A percentile compares a stretch with the other conserved stretches of the same genome.
Evolutionary conservation across 2,329 filamentous ascomycete species (phyloP).

Genomic region (Claviceps pazoutovae): DNA sequence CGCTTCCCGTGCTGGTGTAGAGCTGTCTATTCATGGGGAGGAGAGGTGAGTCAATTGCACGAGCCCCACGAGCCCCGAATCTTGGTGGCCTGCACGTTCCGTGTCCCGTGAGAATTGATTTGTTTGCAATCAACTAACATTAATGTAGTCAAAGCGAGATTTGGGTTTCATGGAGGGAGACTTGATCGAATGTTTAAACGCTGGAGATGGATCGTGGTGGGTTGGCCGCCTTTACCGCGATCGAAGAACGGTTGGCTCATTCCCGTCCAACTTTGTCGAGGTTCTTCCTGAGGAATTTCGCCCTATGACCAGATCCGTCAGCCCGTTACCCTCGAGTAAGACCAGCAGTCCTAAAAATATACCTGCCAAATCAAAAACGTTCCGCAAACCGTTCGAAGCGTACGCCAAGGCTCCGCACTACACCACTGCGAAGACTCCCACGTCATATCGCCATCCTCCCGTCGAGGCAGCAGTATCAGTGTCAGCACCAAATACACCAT

Average conservation of each 20-base stretch:
- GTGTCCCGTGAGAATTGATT: not conserved
- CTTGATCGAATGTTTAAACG: conserved; percentile 94
- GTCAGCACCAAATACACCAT: conserved; percentile 10
- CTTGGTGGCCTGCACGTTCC: not conserved
- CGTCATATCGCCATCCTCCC: conserved; percentile 36
- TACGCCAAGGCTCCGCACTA: conserved; percentile 55
- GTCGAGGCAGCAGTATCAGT: conserved; percentile 11
- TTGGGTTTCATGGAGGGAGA: conserved; percentile 96
- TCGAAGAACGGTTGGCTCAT: conserved; percentile 77
- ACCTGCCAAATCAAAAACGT: conserved; percentile 47
- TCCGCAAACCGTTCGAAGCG: conserved; percentile 53
- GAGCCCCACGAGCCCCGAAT: not conserved
- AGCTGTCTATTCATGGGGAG: conserved; percentile 86
- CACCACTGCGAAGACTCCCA: conserved; percentile 46
- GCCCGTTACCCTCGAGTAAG: conserved; percentile 43
- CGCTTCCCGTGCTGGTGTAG: conserved; percentile 85
- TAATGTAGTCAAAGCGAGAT: conserved; percentile 64
- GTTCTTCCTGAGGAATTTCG: conserved; percentile 75
- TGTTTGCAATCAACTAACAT: not conserved
- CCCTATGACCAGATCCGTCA: conserved; percentile 50
- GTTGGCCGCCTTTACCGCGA: conserved; percentile 84
- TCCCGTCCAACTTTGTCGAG: conserved; percentile 95
- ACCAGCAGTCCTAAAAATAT: conserved; percentile 40
- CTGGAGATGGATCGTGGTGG: conserved; percentile 97
- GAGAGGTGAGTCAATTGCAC: conserved; percentile 43